These are phyloP conservation scores for Groenewaldozyma sp. DNA, from an alignment of 1,139 yeast species.

Conservation along the genomic window DNA sequence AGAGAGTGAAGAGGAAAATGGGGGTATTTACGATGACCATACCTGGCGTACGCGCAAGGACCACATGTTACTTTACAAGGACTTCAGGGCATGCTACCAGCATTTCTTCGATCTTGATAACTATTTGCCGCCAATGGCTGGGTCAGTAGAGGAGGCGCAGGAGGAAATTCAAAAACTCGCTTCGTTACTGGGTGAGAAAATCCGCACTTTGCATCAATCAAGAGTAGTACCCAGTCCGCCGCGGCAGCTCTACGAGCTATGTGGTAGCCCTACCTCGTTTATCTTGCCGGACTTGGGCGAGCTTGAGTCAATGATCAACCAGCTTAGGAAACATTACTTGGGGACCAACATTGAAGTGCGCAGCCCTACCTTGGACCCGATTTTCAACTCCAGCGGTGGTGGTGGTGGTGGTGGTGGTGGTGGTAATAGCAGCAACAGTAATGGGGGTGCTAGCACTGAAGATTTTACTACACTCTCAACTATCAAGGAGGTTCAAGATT, in stretches of 20 bases:
- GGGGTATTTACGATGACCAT: constrained; percentile 6
- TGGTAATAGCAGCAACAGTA: too few species aligned
- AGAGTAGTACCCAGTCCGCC: background rate
- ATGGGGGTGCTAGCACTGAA: too few species aligned
- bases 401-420: background rate
- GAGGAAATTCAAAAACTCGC: constrained; percentile 8
- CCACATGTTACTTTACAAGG: constrained; percentile 6
- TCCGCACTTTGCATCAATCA: constrained; percentile 12
- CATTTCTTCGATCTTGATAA: constrained; percentile 9
- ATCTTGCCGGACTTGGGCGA: constrained; percentile 35
- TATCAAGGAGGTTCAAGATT: constrained; percentile 11
- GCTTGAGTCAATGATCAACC: constrained; percentile 44
- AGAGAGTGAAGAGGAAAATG: constrained; percentile 4
- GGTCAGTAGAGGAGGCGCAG: background rate
- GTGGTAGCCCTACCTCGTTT: constrained; percentile 8
- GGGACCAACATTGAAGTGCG: constrained; percentile 24
- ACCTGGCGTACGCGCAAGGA: constrained; percentile 2
- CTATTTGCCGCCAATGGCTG: background rate
- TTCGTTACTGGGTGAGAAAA: constrained; percentile 8
- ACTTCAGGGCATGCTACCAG: constrained; percentile 11
- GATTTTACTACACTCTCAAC: constrained; percentile 7
- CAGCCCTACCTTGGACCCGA: constrained; percentile 10
- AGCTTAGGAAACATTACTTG: constrained; percentile 34
- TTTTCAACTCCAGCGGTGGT: constrained; percentile 1
- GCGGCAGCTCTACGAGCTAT: constrained; percentile 11